These are phyloP conservation scores for Colletotrichum aenigma DNA, from an alignment of 2,329 filamentous ascomycete species.

Conservation along the genomic window DNA sequence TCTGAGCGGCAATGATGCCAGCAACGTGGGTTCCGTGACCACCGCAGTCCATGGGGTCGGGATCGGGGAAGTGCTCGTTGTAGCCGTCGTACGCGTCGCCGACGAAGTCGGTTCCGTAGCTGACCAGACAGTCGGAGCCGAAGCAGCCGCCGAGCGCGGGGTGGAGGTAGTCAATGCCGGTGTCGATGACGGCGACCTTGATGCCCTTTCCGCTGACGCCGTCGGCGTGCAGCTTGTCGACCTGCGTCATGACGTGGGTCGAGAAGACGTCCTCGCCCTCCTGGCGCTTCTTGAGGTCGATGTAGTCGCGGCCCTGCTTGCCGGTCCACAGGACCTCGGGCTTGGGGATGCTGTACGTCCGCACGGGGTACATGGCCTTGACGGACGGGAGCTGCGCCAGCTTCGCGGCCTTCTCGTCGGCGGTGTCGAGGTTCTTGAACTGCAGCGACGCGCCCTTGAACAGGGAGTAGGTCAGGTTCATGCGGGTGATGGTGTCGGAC, in stretches of 20 bases:
- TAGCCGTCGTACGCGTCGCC: constrained; percentile 53
- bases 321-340: constrained; percentile 51
- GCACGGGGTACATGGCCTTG: constrained; percentile 54
- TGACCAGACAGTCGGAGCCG: constrained; percentile 61
- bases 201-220: constrained; percentile 55
- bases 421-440: constrained; percentile 50
- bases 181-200: constrained; percentile 59
- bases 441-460: constrained; percentile 61
- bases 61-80: constrained; percentile 46
- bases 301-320: constrained; percentile 27
- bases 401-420: constrained; percentile 44
- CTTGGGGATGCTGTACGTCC: constrained; percentile 46
- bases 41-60: constrained; percentile 58
- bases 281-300: constrained; percentile 35
- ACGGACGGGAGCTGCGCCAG: constrained; percentile 48
- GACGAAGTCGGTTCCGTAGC: constrained; percentile 61
- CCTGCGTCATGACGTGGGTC: constrained; percentile 62
- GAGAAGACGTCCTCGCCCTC: constrained; percentile 35
- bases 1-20: constrained; percentile 66
- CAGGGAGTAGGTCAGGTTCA: constrained; percentile 53
- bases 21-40: constrained; percentile 68
- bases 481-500: constrained; percentile 46
- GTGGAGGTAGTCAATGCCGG: constrained; percentile 65
- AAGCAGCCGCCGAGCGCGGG: constrained; percentile 69
- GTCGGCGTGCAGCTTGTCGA: constrained; percentile 54